Conservation (phyloP, 768 basidiomycete species). For the Leccinum arenicola region DNA sequence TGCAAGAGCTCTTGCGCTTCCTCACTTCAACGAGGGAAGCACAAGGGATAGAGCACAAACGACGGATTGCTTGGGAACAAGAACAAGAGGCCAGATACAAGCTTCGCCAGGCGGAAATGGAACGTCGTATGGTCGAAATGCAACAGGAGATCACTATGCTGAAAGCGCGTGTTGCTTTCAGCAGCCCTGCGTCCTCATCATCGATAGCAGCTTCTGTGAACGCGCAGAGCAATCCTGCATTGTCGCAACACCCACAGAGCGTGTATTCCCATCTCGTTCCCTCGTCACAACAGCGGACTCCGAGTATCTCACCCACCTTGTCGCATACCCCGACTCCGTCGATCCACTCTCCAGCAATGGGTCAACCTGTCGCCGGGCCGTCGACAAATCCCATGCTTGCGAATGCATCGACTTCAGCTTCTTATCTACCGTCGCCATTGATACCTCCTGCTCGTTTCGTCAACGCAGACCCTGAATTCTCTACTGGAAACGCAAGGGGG, state of each 20-base stretch:
- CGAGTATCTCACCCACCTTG: conserved; percentile 28
- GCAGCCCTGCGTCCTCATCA: conserved; percentile 12
- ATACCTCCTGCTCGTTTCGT: conserved; percentile 22
- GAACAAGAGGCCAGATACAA: conserved; percentile 61
- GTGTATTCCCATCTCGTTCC: conserved; percentile 4
- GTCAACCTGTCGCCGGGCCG: conserved; percentile 13
- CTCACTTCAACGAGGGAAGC: conserved; percentile 56
- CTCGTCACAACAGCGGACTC: conserved; percentile 29
- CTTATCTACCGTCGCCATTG: conserved; percentile 16
- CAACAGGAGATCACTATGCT: conserved; percentile 50
- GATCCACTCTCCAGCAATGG: conserved; percentile 12
- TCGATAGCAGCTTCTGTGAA: conserved; percentile 1
- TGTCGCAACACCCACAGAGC: conserved; percentile 10
- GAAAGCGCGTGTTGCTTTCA: conserved; percentile 37
- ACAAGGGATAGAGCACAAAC: conserved; percentile 56
- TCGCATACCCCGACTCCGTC: conserved; percentile 29
- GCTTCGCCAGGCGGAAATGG: conserved; percentile 57
- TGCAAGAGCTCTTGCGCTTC: conserved; percentile 62
- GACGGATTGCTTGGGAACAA: conserved; percentile 65
- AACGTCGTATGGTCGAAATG: conserved; percentile 53
- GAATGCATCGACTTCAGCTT: conserved; percentile 4
- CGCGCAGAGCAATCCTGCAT: background rate
- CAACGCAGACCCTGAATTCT: conserved; percentile 11
- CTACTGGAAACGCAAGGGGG: conserved; percentile 24
- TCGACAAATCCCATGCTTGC: conserved; percentile 1